Evolutionary conservation across 2,329 filamentous ascomycete species (phyloP).

Genomic region (Exophiala bonariae): DNA sequence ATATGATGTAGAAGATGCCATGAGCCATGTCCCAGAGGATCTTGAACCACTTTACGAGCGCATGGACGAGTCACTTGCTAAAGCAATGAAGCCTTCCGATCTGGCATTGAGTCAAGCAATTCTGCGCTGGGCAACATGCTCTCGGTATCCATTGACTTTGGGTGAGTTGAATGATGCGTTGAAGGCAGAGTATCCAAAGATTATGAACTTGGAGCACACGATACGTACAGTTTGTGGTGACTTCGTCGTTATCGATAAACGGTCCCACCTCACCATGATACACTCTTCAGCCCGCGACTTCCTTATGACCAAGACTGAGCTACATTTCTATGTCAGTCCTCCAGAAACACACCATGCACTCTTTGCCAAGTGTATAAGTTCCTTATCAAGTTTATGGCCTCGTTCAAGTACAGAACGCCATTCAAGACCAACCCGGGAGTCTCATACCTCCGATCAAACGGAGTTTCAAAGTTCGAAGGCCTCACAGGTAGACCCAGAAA

Average conservation of each 20-base stretch:
- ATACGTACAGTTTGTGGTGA: constrained; percentile 31
- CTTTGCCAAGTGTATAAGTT: constrained; percentile 30
- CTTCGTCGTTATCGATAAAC: constrained; percentile 29
- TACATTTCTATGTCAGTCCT: constrained; percentile 7
- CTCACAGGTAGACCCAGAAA: too few species aligned
- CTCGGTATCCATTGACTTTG: constrained; percentile 25
- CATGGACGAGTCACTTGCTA: constrained; percentile 26
- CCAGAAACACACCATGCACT: constrained; percentile 19
- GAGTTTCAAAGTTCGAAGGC: not conserved
- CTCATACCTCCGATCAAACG: not conserved
- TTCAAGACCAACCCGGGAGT: too few species aligned
- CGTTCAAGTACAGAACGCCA: too few species aligned
- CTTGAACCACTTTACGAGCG: constrained; percentile 32
- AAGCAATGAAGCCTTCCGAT: constrained; percentile 9
- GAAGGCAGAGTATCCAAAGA: constrained; percentile 22
- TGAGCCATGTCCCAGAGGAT: constrained; percentile 29
- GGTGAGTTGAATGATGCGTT: constrained; percentile 31
- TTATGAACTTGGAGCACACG: constrained; percentile 26
- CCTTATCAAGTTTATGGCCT: not conserved
- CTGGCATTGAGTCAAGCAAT: constrained; percentile 22
- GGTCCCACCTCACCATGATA: constrained; percentile 23
- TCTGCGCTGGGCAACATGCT: constrained; percentile 29
- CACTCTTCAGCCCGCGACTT: constrained; percentile 31
- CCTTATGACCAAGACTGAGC: constrained; percentile 13
- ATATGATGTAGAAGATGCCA: constrained; percentile 19